Percentiles rank a stretch among this genome's conserved stretches.
These are phyloP conservation scores for Radiomyces spectabilis DNA, from an alignment of 192 early-diverging fungal species.

Conservation along the genomic window DNA sequence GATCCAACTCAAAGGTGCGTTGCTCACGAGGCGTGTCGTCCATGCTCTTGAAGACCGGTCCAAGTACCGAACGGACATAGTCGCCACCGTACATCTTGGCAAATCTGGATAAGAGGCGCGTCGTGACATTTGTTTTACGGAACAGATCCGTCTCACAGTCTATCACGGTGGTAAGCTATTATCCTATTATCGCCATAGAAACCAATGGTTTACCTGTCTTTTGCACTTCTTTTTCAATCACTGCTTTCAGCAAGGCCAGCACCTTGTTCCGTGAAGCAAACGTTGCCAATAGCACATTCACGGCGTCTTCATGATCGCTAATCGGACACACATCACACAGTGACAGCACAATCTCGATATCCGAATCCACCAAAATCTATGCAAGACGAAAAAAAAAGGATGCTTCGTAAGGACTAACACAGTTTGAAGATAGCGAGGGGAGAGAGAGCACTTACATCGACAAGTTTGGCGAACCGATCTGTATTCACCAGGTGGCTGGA, in stretches of 20 bases:
- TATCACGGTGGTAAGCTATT: too few relatives aligned
- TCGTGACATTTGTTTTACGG: too few relatives aligned
- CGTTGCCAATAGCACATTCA: constrained; percentile 51
- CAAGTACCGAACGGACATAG: too few relatives aligned
- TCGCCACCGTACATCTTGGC: too few relatives aligned
- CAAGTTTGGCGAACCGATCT: constrained; percentile 54
- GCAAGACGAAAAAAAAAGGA: neutral
- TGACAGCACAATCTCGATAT: constrained; percentile 56
- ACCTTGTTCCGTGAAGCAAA: constrained; percentile 59
- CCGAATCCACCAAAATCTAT: constrained; percentile 41
- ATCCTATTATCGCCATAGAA: too few relatives aligned
- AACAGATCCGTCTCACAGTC: too few relatives aligned
- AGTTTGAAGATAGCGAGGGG: neutral
- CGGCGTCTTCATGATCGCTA: constrained; percentile 67
- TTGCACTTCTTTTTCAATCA: constrained; percentile 62
- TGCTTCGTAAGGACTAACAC: neutral
- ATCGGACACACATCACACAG: constrained; percentile 63
- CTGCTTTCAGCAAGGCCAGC: constrained; percentile 51
- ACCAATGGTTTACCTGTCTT: constrained; percentile 48
- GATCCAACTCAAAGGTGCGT: too few relatives aligned
- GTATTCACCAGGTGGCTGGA: constrained; percentile 47
- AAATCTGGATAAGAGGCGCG: too few relatives aligned
- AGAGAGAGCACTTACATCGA: constrained; percentile 33
- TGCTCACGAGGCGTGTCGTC: too few relatives aligned
- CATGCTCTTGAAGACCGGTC: too few relatives aligned